Conservation (phyloP, 805 yeast genomes). For the Pichia occidentalis region DNA sequence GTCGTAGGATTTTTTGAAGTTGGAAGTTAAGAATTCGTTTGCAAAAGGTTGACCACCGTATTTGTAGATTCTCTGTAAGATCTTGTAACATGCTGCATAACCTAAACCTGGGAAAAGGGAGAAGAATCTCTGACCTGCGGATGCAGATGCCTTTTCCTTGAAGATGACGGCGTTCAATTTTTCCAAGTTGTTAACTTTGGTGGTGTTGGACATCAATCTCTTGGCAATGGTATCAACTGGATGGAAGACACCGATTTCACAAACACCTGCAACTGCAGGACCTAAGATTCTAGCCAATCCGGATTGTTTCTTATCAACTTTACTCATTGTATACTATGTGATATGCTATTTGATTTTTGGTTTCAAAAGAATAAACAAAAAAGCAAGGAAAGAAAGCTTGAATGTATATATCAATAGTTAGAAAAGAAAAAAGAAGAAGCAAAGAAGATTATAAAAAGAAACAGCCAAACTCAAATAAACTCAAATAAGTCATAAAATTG, state of each 20-base stretch:
- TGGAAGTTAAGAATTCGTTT: conserved; percentile 78
- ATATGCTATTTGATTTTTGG: no score
- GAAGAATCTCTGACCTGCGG: conserved; percentile 62
- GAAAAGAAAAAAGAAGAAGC: no score
- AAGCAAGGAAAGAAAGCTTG: no score
- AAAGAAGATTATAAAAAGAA: no score
- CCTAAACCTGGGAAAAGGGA: conserved; percentile 97
- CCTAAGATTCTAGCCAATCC: conserved; percentile 89
- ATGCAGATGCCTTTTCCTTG: conserved; percentile 68
- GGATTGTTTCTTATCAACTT: conserved; percentile 74
- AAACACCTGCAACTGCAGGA: conserved; percentile 97
- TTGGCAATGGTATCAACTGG: conserved; percentile 98
- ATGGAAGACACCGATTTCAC: conserved; percentile 95
- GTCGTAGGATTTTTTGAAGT: conserved; percentile 68
- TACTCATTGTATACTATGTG: no score
- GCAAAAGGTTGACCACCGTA: conserved; percentile 99
- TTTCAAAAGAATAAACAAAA: no score
- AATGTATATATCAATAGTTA: no score
- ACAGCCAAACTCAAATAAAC: no score
- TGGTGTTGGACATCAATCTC: conserved; percentile 81
- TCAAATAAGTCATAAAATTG: no score
- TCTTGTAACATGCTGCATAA: conserved; percentile 95
- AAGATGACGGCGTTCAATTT: conserved; percentile 85
- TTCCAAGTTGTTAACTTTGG: conserved; percentile 52
- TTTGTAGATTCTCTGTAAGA: conserved; percentile 94